Percentiles rank a stretch among this genome's conserved stretches.
Evolutionary conservation across 2,329 filamentous ascomycete species (phyloP).

Genomic region (Talaromyces pinophilus): DNA sequence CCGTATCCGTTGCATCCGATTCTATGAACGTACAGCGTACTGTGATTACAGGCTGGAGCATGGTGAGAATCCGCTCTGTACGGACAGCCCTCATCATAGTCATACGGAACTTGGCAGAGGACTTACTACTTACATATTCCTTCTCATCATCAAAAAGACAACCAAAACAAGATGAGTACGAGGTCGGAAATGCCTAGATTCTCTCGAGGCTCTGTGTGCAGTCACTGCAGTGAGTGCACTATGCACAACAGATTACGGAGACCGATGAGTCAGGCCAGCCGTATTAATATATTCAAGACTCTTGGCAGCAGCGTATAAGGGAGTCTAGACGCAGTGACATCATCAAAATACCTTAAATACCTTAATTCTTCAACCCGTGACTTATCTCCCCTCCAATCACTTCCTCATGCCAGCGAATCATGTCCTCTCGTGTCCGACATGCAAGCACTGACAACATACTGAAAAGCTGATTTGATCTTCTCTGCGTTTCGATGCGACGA

Average conservation of each 20-base stretch:
- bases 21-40: background rate
- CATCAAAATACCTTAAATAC: background rate
- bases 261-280: background rate
- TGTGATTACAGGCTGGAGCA: too few species aligned
- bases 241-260: too few species aligned
- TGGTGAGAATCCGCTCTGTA: background rate
- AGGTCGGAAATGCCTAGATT: background rate
- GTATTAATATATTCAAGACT: background rate
- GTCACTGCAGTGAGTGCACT: too few species aligned
- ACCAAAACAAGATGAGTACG: background rate
- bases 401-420: background rate
- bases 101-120: background rate
- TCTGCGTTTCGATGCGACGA: background rate
- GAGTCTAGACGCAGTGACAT: constrained; percentile 8
- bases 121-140: background rate
- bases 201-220: background rate
- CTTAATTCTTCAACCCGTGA: constrained; percentile 3
- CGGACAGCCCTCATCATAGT: background rate
- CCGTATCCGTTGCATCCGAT: constrained; percentile 5
- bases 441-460: background rate
- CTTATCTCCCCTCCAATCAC: background rate
- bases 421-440: background rate
- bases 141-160: background rate
- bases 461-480: background rate
- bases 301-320: background rate